Conservation (phyloP, 2,329 filamentous ascomycete species). For the Ceratocystis albifundus region DNA sequence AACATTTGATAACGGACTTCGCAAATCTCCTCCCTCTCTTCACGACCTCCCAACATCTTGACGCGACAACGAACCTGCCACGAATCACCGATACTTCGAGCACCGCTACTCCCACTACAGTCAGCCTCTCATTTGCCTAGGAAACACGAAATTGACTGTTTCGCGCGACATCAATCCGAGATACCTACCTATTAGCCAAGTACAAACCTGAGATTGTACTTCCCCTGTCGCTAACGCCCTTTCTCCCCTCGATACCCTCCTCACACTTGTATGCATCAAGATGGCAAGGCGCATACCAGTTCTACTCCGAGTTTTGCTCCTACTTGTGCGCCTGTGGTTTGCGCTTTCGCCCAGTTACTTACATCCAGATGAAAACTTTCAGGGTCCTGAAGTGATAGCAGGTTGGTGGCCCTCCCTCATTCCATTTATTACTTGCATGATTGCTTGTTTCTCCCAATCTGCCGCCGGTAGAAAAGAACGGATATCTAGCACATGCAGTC, state of each 20-base stretch:
- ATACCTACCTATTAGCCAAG: neutral
- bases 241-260: neutral
- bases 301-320: slow-evolving; percentile 47
- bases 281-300: slow-evolving; percentile 21
- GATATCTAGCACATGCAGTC: neutral
- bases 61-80: slow-evolving; percentile 2
- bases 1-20: neutral
- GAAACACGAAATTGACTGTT: neutral
- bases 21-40: neutral
- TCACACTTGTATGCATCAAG: neutral
- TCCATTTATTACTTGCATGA: neutral
- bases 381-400: slow-evolving; percentile 92
- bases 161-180: neutral
- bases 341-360: slow-evolving; percentile 91
- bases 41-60: neutral
- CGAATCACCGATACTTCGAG: neutral
- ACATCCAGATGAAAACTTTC: slow-evolving; percentile 97
- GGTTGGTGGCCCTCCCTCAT: slow-evolving; percentile 48
- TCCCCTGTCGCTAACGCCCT: neutral
- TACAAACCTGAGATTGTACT: neutral
- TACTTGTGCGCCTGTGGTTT: slow-evolving; percentile 84
- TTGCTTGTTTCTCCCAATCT: neutral
- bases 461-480: neutral
- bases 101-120: neutral
- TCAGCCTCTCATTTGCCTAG: neutral